Percentiles rank a stretch among this genome's conserved stretches.
These are phyloP conservation scores for Trichoderma sp. DNA, from an alignment of 2,329 filamentous ascomycete species.

Conservation along the genomic window DNA sequence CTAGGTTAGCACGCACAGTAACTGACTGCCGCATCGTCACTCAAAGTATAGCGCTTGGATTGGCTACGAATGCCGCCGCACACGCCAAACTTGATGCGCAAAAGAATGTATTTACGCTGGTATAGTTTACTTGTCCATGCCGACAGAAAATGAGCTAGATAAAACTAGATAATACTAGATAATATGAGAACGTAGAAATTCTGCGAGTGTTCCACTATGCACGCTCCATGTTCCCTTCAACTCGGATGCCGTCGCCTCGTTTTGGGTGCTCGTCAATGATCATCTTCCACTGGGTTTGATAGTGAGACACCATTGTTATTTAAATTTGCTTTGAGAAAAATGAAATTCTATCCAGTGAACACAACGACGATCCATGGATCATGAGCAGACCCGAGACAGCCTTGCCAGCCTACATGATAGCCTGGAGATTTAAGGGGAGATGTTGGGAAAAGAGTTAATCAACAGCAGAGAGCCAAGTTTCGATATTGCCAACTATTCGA, in stretches of 20 bases:
- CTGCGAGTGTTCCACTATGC: conserved; percentile 35
- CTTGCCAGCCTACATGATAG: too few species aligned
- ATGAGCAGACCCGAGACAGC: too few species aligned
- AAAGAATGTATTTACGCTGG: conserved; percentile 39
- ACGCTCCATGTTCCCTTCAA: conserved; percentile 34
- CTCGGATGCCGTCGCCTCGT: conserved; percentile 36
- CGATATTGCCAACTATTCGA: too few species aligned
- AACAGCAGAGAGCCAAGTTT: too few species aligned
- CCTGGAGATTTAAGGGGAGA: too few species aligned
- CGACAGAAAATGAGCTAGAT: conserved; percentile 36
- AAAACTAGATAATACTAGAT: too few species aligned
- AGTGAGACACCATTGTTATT: not conserved
- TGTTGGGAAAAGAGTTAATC: too few species aligned
- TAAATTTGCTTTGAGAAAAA: not conserved
- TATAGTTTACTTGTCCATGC: conserved; percentile 41
- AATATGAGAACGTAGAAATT: conserved; percentile 43
- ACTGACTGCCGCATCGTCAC: not conserved
- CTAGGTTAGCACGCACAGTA: not conserved
- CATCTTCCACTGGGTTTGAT: conserved; percentile 30
- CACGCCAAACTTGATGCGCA: conserved; percentile 38
- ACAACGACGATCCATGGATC: too few species aligned
- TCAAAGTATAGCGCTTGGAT: not conserved
- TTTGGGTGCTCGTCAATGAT: conserved; percentile 32
- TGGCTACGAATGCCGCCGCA: not conserved
- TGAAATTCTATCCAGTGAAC: not conserved